Conservation (phyloP, 805 yeast species). For the Cyberlindnera galapagoensis region DNA sequence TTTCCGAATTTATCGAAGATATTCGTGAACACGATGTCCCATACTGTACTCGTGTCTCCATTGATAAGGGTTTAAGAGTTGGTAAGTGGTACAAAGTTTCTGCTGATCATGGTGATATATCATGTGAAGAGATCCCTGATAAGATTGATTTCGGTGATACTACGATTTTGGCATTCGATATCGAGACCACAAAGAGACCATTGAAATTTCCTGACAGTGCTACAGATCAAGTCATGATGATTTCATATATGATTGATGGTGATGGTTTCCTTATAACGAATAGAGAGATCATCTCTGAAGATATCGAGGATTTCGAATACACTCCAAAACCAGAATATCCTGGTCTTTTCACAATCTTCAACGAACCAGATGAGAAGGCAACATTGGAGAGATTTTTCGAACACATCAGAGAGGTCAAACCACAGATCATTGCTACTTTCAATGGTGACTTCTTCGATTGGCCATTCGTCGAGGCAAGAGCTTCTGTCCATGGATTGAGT, state of each 20-base stretch:
- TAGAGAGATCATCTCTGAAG: conserved; percentile 88
- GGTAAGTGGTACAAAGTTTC: conserved; percentile 93
- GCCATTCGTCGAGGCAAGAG: conserved; percentile 94
- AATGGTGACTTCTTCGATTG: conserved; percentile 99
- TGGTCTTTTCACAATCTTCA: conserved; percentile 83
- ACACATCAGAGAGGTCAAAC: conserved; percentile 80
- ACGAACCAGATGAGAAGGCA: conserved; percentile 79
- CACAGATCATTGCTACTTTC: conserved; percentile 96
- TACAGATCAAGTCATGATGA: conserved; percentile 95
- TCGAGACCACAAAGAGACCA: conserved; percentile 96
- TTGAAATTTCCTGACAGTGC: conserved; percentile 91
- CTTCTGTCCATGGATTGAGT: conserved; percentile 74
- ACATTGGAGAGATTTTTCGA: conserved; percentile 75
- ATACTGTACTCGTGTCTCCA: conserved; percentile 92
- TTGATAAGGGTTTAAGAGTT: conserved; percentile 78
- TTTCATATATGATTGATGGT: conserved; percentile 98
- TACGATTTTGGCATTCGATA: conserved; percentile 92
- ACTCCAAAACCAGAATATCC: conserved; percentile 96
- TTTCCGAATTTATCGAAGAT: conserved; percentile 65
- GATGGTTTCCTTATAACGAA: conserved; percentile 92
- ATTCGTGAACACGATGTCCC: conserved; percentile 95
- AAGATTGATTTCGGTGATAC: conserved; percentile 96
- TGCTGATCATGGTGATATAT: conserved; percentile 49
- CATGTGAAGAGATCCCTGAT: conserved; percentile 54
- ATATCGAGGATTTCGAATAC: conserved; percentile 94